Percentiles rank a stretch among this genome's conserved stretches.
phyloP scores from a whole-genome alignment of 2,329 filamentous ascomycete species.

The Didymosphaeria variabile region DNA sequence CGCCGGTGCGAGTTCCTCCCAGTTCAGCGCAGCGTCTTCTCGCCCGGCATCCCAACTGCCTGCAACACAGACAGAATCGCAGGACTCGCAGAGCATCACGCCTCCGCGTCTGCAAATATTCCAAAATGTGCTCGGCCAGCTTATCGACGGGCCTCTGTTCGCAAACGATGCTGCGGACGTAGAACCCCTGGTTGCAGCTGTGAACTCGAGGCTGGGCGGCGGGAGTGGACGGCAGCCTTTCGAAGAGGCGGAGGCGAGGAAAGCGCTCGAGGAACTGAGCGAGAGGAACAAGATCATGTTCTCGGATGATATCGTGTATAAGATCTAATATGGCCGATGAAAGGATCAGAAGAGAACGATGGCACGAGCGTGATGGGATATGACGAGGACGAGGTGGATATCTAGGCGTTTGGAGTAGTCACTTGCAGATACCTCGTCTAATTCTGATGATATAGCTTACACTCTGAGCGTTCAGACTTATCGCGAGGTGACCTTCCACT shows the following conservation, averaged over 20 bases:
- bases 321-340: conserved; percentile 43
- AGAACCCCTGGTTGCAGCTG: conserved; percentile 75
- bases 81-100: conserved; percentile 61
- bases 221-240: conserved; percentile 69
- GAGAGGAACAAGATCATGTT: conserved; percentile 88
- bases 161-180: conserved; percentile 84
- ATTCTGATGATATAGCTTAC: no score
- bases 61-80: conserved; percentile 58
- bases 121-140: conserved; percentile 80
- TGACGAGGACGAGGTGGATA: background rate
- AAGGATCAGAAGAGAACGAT: background rate
- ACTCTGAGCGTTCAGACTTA: no score
- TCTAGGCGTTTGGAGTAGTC: background rate
- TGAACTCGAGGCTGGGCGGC: conserved; percentile 76
- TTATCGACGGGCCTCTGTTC: conserved; percentile 86
- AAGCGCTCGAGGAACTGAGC: conserved; percentile 81
- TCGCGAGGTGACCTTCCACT: no score
- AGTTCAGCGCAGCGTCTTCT: conserved; percentile 81
- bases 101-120: conserved; percentile 75
- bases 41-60: conserved; percentile 77
- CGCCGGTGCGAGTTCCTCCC: conserved; percentile 54
- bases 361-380: background rate
- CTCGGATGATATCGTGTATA: conserved; percentile 60
- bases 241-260: conserved; percentile 73
- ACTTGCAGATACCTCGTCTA: no score